A percentile compares a stretch with the other conserved stretches of the same genome.
Conservation (phyloP, 2,329 filamentous ascomycete species). For the Trichoderma koningiopsis region DNA sequence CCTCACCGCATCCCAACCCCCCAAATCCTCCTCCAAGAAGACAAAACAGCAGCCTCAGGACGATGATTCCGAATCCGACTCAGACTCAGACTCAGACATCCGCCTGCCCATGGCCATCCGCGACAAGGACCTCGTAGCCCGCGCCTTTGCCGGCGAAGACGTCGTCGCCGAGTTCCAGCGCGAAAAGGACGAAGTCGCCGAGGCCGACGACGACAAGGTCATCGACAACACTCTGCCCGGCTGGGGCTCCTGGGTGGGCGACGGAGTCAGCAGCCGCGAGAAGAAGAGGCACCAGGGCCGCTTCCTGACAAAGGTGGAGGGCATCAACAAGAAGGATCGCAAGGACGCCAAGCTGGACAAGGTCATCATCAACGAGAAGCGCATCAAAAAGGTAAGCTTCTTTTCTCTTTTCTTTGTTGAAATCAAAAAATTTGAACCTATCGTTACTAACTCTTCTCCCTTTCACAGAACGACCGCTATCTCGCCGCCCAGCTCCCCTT, state of each 20-base stretch:
- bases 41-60: neutral
- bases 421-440: no score
- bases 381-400: conserved; percentile 72
- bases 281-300: conserved; percentile 64
- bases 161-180: conserved; percentile 77
- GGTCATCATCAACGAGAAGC: conserved; percentile 92
- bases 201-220: conserved; percentile 80
- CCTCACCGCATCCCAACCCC: conserved; percentile 36
- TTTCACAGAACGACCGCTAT: conserved; percentile 76
- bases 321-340: conserved; percentile 73
- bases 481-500: conserved; percentile 82
- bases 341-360: conserved; percentile 80
- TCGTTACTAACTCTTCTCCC: conserved; percentile 20
- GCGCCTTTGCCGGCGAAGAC: conserved; percentile 87
- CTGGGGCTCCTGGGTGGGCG: conserved; percentile 91
- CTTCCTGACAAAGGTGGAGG: conserved; percentile 68
- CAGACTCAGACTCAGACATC: conserved; percentile 50
- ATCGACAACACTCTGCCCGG: conserved; percentile 85
- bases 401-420: neutral
- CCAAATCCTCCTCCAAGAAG: conserved; percentile 30
- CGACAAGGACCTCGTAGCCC: conserved; percentile 70
- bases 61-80: conserved; percentile 47
- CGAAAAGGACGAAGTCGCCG: conserved; percentile 73
- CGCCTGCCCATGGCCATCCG: conserved; percentile 60
- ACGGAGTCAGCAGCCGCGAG: conserved; percentile 73